Conservation (phyloP, 768 basidiomycete species). For the Suillus clintonianus region DNA sequence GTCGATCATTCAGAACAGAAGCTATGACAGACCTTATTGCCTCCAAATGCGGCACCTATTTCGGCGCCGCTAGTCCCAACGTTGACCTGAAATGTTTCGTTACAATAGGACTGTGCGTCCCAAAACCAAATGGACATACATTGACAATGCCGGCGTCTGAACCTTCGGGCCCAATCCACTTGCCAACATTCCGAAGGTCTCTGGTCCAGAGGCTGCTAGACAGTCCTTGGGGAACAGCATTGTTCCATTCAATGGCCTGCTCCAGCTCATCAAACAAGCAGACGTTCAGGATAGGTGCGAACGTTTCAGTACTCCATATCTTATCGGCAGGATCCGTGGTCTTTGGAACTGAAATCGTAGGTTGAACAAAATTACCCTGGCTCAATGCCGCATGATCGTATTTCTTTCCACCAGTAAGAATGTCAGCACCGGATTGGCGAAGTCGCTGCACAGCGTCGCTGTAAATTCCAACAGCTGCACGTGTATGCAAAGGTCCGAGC, state of each 20-base stretch:
- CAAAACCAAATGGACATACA: slow-evolving; percentile 44
- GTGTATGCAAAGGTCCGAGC: slow-evolving; percentile 84
- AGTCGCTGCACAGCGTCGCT: slow-evolving; percentile 61
- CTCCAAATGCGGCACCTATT: slow-evolving; percentile 89
- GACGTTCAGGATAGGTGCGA: slow-evolving; percentile 88
- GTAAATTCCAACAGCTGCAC: slow-evolving; percentile 69
- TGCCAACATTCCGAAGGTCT: slow-evolving; percentile 80
- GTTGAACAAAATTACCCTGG: slow-evolving; percentile 86
- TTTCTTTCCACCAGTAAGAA: slow-evolving; percentile 70
- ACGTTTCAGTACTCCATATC: slow-evolving; percentile 81
- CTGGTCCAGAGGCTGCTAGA: slow-evolving; percentile 92
- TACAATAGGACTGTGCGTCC: slow-evolving; percentile 2
- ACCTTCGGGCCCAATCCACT: slow-evolving; percentile 89
- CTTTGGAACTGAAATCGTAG: slow-evolving; percentile 77
- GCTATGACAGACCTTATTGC: slow-evolving; percentile 70
- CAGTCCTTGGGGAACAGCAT: slow-evolving; percentile 87
- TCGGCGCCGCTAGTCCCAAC: slow-evolving; percentile 71
- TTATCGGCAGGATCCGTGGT: slow-evolving; percentile 51
- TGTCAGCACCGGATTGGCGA: slow-evolving; percentile 65
- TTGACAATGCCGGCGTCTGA: slow-evolving; percentile 93
- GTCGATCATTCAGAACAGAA: slow-evolving; percentile 13
- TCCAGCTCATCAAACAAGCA: slow-evolving; percentile 85
- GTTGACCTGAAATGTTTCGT: slow-evolving; percentile 48
- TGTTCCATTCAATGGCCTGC: slow-evolving; percentile 88
- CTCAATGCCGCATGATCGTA: slow-evolving; percentile 53